Base-by-base conservation (phyloP, 805 yeast genomes). In the Cyberlindnera amylophila region DNA sequence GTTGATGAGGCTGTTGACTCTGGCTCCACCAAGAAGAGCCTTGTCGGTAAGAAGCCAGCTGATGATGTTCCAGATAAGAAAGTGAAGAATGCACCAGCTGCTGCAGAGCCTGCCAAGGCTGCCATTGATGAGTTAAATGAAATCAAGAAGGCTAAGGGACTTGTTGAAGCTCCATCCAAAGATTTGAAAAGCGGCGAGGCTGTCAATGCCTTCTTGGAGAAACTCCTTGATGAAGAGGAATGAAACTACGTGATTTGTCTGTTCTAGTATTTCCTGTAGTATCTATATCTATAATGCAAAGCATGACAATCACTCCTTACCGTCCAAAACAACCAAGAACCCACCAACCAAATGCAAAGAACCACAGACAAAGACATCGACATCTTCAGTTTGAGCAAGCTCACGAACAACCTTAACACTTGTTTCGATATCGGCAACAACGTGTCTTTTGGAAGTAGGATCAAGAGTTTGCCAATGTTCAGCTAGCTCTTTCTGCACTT, bases 291-390 rank as follows among this genome's bases (percentile, higher is more conserved):
- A n/a, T n/a, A n/a, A n/a, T n/a, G n/a, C n/a, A n/a, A n/a, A n/a
- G n/a, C n/a, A n/a, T n/a, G n/a, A n/a, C n/a, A n/a, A n/a, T 21
- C 24, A 21, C 24, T 41, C 42, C 31, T 45, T 42, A 4, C 53
- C 57, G 24, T 91, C 96, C 33, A 88, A 65, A 6, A 90, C 96
- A 3, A 88, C 89, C 30, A 93, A 65, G 44, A 93, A 75, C 0
- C 98, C 99, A 14, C 99, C 99, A 10, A 93, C 96, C 44, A 95
- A 69, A 61, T 91, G 96, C 50, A 93, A 69, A 5, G 97, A 89
- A 1, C 99, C 99, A 45, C 95, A 85, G 0, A 89, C 97, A 65
- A 89, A 84, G 2, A 88, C 95, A 49, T 88, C 89, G 17, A 79
- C 64, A 7, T 59, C 61, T 6, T 52, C 47, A 21, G 33, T 30